Evolutionary conservation across 202 grass and related monocot genomes (phyloP).

Genomic region (Carex arenaria): DNA sequence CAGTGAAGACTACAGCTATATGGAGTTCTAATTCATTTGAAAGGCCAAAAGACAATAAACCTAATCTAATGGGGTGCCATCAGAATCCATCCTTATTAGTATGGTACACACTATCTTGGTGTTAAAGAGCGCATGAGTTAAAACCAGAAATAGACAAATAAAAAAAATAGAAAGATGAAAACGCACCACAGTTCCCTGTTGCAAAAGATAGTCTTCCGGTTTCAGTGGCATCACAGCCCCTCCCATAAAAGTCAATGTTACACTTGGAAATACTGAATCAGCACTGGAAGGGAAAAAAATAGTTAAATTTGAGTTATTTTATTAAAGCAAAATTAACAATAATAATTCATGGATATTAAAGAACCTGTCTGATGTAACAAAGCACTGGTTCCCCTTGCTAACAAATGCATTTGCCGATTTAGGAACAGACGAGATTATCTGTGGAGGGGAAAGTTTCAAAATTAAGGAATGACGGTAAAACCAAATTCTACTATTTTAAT

Average conservation of each 20-base stretch:
- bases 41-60: background rate
- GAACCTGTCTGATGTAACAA: slow-evolving; percentile 81
- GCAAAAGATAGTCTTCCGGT: slow-evolving; percentile 90
- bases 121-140: background rate
- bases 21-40: background rate
- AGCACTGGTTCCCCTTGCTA: slow-evolving; percentile 76
- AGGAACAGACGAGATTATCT: slow-evolving; percentile 73
- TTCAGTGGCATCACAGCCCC: slow-evolving; percentile 70
- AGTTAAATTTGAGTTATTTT: slow-evolving; percentile 18
- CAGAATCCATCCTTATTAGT: background rate
- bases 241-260: slow-evolving; percentile 76
- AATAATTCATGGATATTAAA: slow-evolving; percentile 23
- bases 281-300: slow-evolving; percentile 36
- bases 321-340: background rate
- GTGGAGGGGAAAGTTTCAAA: background rate
- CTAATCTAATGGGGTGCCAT: background rate
- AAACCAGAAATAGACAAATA: background rate
- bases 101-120: background rate
- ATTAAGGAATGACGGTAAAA: background rate
- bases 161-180: background rate
- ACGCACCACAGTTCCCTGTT: slow-evolving; percentile 67
- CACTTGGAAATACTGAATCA: slow-evolving; percentile 84
- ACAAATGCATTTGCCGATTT: slow-evolving; percentile 50
- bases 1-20: background rate
- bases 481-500: background rate